Evolutionary conservation across 345 rosid genomes (phyloP).

Genomic region (Diplotaxis tenuifolia): DNA sequence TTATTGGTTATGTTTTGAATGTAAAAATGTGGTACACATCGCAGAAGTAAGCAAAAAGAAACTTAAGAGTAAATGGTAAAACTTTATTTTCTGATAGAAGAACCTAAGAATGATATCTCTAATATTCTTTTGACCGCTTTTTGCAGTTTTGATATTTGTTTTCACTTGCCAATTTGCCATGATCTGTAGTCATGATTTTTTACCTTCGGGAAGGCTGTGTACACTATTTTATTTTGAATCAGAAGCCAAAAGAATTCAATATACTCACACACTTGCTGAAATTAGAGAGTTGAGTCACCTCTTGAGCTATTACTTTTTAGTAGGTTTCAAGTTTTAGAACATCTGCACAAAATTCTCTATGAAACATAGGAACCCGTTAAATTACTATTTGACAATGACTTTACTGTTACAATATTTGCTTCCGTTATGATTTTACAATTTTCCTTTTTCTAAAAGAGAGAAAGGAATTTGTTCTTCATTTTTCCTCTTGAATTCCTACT

Average conservation of each 20-base stretch:
- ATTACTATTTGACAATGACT: no score
- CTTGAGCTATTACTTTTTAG: not conserved
- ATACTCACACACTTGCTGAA: no score
- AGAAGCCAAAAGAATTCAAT: no score
- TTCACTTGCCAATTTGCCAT: not conserved
- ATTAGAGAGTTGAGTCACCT: slow-evolving; percentile 58
- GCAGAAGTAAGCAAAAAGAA: no score
- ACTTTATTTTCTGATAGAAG: not conserved
- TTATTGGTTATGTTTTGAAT: no score
- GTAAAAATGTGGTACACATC: no score
- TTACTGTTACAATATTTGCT: no score
- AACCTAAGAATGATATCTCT: not conserved
- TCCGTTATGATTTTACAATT: no score
- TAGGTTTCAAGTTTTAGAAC: no score
- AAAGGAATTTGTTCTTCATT: not conserved
- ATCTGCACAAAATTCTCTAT: not conserved
- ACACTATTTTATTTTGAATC: slow-evolving; percentile 37
- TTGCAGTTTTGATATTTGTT: not conserved
- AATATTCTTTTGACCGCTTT: not conserved
- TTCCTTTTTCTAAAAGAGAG: no score
- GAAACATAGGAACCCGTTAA: no score
- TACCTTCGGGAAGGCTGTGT: slow-evolving; percentile 96
- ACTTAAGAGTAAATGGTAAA: no score
- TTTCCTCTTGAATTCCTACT: not conserved
- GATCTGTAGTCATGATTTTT: slow-evolving; percentile 63